Base-by-base conservation (phyloP, 2,329 filamentous ascomycete species). In the Celoporthe dispersa region DNA sequence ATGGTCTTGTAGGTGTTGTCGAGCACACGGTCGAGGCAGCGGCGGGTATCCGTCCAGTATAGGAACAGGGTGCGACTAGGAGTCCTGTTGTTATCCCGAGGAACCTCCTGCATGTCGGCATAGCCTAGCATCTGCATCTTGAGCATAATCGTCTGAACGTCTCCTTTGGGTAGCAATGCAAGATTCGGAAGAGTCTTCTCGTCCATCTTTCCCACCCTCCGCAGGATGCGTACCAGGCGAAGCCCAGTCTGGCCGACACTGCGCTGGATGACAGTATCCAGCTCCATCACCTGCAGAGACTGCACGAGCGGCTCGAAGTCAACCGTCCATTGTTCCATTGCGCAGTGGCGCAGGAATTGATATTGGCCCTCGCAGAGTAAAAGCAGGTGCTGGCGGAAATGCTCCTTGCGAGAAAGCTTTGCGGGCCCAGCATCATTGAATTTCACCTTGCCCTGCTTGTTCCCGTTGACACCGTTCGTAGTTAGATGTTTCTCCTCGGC, bases 61-160 rank as follows among this genome's bases (percentile, higher is more conserved):
- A 98, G 88, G 79, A 94, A 98, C 33, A 97, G 87, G 0, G 94
- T 97, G 66, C 94, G 90, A 72, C 91, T 92, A 0, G 94, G 93
- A 75, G 92, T 88, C 44, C 94, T 91, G 72, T 90, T 91, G 73
- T 91, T 91, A 76, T 98, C 95, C 74, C 93, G 92, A 0, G 96
- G 96, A 0, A 99, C 91, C 82, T 99, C 96, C 79, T 99, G 96
- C 7, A 97, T 89, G 74, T 98, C 94, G 16, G 97, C 89, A 71
- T 96, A 91, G 1, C 96, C 95, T 25, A 90, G 90, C 79, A 94
- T 90, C 75, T 97, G 93, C 86, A 99, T 92, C 72, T 91, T 89
- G 19, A 93, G 91, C 80, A 98, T 91, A 72, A 94, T 92, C 70
- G 91, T 90, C 62, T 96, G 93, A 33, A 98, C 89, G 67, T 97